Base-by-base conservation (phyloP, 495 filamentous ascomycete species). In the Penicillium robsamsonii region DNA sequence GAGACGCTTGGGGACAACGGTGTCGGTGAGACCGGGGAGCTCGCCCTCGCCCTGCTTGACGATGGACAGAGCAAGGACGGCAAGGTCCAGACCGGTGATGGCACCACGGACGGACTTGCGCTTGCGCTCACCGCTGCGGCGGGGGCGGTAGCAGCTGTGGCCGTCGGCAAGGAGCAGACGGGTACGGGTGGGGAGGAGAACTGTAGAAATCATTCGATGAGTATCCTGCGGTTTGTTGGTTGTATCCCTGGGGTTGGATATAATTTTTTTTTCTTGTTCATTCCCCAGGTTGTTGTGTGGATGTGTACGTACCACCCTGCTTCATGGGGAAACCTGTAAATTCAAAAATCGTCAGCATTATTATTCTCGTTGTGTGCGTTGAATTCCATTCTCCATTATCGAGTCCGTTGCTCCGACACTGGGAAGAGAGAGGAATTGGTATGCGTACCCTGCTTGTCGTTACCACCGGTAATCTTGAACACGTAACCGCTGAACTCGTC, bases 401-500 rank as follows among this genome's bases (percentile, higher is more conserved):
- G 24, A 56, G 17, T 30, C 25, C 8, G 24, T 13, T 53, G 41
- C 15, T 25, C 18, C 46, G 38, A 15, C 20, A 43, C 40, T 27
- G 18, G 24, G 18, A 17, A 40, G 30, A 38, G 37, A 25, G 25
- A 22, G 30, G 20, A 12, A 17, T 15, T 33, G 30, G 50, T 33
- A 33, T 53, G 56, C 74, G 66, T 75, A 77, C 74, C 94, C 82
- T 98, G 94, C 89, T 98, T 98, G 89, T 98, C 94, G 87, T 98
- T 98, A 76, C 95, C 94, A 74, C 94, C 94, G 70, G 94, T 98
- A 80, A 98, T 97, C 74, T 87, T 89, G 73, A 79, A 74, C 50
- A 79, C 56, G 81, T 97, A 98, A 75, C 94, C 94, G 83, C 94
- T 95, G 88, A 93, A 98, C 80, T 98, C 94, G 73, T 96, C 89